Percentiles rank a stretch among this genome's conserved stretches.
phyloP scores from a whole-genome alignment of 208 protist genomes.

The Angomonas ambiguus region DNA sequence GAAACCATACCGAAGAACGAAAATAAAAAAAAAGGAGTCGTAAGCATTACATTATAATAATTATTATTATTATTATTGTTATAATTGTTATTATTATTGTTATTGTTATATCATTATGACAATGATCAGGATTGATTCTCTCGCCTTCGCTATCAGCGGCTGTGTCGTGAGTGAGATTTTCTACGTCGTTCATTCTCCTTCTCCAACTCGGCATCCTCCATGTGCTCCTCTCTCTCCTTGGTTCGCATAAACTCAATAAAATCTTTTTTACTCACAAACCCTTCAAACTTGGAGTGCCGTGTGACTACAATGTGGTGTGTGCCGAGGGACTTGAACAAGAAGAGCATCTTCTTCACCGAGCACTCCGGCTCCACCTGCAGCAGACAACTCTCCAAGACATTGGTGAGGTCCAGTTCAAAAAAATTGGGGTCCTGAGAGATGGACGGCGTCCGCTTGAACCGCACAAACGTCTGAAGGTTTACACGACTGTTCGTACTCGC shows the following conservation, averaged over 20 bases:
- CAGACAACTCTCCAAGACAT: slow-evolving; percentile 48
- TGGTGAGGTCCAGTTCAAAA: slow-evolving; percentile 49
- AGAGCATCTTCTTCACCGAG: slow-evolving; percentile 61
- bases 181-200: slow-evolving; percentile 15
- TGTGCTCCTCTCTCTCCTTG: slow-evolving; percentile 52
- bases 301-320: slow-evolving; percentile 64
- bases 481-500: slow-evolving; percentile 39
- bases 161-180: not conserved
- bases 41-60: not conserved
- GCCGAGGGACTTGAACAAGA: slow-evolving; percentile 74
- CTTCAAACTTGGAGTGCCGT: slow-evolving; percentile 55
- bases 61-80: not conserved
- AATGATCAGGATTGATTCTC: no score
- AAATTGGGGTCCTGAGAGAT: slow-evolving; percentile 17
- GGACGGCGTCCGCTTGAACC: slow-evolving; percentile 33
- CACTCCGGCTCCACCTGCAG: slow-evolving; percentile 70
- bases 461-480: slow-evolving; percentile 34
- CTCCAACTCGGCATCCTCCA: slow-evolving; percentile 46
- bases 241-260: slow-evolving; percentile 71
- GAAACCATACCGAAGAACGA: not conserved
- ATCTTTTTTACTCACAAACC: slow-evolving; percentile 76
- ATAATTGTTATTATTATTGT: not conserved
- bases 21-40: slow-evolving; percentile 11
- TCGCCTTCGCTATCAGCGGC: not conserved
- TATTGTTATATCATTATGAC: no score